These are phyloP conservation scores for Auxenochlorella pyrenoidosa DNA, from an alignment of 139 green algal genomes.

Conservation along the genomic window DNA sequence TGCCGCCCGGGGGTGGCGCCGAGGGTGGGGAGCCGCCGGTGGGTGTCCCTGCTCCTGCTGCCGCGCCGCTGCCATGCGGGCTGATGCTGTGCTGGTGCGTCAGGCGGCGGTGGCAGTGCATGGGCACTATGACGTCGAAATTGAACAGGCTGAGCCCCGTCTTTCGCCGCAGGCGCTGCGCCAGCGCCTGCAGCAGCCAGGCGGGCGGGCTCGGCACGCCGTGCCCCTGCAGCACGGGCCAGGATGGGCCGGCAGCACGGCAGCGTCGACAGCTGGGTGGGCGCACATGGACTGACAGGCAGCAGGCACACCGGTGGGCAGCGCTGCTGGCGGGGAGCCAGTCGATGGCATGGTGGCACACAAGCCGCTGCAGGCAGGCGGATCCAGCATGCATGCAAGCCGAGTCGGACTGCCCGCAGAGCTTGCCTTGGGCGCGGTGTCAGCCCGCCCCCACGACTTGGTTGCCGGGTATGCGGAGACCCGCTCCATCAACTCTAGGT, in stretches of 20 bases:
- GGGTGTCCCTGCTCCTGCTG: neutral
- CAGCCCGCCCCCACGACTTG: slow-evolving; percentile 41
- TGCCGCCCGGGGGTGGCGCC: neutral
- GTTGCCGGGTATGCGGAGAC: slow-evolving; percentile 45
- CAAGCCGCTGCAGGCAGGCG: too few relatives aligned
- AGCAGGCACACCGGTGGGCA: neutral
- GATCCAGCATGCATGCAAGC: too few relatives aligned
- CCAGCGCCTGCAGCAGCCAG: slow-evolving; percentile 76
- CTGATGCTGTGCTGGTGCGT: slow-evolving; percentile 6
- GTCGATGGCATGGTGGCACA: neutral
- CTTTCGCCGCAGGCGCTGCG: slow-evolving; percentile 56
- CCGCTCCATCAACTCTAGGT: slow-evolving; percentile 35
- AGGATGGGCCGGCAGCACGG: neutral
- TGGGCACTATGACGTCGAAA: slow-evolving; percentile 87
- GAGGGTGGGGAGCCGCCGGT: neutral
- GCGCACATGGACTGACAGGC: too few relatives aligned
- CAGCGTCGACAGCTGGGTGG: too few relatives aligned
- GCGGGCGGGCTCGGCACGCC: slow-evolving; percentile 62
- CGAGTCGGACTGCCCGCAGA: too few relatives aligned
- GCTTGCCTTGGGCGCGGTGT: slow-evolving; percentile 51
- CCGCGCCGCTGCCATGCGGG: neutral
- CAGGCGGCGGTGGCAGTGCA: slow-evolving; percentile 16
- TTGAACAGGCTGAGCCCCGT: slow-evolving; percentile 88
- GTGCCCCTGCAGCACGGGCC: slow-evolving; percentile 30
- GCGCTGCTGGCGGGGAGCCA: neutral